Evolutionary conservation across 2,329 filamentous ascomycete genomes (phyloP).

Genomic region (Tolypocladium pustulatum): DNA sequence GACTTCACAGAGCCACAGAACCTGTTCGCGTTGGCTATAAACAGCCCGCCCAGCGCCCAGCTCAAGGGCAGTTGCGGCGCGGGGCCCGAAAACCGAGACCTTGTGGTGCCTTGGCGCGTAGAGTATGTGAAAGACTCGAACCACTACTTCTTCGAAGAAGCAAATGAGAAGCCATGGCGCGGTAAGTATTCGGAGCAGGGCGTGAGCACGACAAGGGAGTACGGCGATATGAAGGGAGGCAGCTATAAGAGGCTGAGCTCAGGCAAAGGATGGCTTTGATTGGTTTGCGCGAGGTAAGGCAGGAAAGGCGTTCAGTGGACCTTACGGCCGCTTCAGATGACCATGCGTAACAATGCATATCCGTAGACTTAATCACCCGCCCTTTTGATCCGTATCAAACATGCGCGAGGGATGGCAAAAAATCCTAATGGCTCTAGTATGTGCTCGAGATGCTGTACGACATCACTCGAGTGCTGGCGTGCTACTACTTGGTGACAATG

Average conservation of each 20-base stretch:
- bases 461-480: neutral
- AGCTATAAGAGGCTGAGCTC: constrained; percentile 19
- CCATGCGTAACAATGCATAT: neutral
- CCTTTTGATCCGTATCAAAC: neutral
- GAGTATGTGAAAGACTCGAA: constrained; percentile 25
- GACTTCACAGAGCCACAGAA: constrained; percentile 74
- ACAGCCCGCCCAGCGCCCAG: constrained; percentile 31
- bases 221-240: constrained; percentile 3
- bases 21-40: constrained; percentile 61
- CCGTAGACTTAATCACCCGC: neutral
- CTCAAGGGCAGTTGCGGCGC: constrained; percentile 28
- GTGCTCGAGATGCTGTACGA: neutral
- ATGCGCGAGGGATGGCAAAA: neutral
- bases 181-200: constrained; percentile 22
- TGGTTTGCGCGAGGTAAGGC: too few relatives aligned
- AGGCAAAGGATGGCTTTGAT: constrained; percentile 14
- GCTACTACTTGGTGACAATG: neutral
- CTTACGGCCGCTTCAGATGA: neutral
- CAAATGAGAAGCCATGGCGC: constrained; percentile 13
- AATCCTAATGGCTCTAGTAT: neutral
- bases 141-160: constrained; percentile 33
- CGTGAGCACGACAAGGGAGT: constrained; percentile 15
- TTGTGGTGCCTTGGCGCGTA: constrained; percentile 31
- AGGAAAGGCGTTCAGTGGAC: neutral
- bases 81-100: constrained; percentile 22